A percentile compares a stretch with the other conserved stretches of the same genome.
These are phyloP conservation scores for Coniochaeta sp. DNA, from an alignment of 2,329 filamentous ascomycete species.

Conservation along the genomic window DNA sequence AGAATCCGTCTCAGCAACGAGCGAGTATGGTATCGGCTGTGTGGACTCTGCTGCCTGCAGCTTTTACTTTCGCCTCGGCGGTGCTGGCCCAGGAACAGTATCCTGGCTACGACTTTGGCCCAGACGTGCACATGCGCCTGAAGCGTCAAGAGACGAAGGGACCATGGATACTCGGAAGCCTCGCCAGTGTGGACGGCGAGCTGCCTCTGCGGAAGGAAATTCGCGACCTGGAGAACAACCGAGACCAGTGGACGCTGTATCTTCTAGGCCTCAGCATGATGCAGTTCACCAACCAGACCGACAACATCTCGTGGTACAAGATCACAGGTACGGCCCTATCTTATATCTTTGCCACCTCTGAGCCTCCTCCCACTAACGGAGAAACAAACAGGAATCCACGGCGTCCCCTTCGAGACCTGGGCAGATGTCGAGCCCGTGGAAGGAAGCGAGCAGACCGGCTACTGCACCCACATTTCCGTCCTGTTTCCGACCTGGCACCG, in stretches of 20 bases:
- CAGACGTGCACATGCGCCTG: constrained; percentile 29
- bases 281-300: constrained; percentile 57
- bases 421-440: constrained; percentile 40
- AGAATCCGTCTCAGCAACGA: background rate
- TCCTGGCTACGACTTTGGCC: constrained; percentile 36
- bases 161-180: constrained; percentile 33
- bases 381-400: constrained; percentile 64
- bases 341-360: constrained; percentile 3
- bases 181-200: constrained; percentile 26
- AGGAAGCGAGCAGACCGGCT: constrained; percentile 55
- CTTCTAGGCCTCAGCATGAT: constrained; percentile 68
- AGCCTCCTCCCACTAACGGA: constrained; percentile 11
- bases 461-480: constrained; percentile 69
- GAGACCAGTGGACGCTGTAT: constrained; percentile 69
- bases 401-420: constrained; percentile 57
- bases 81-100: background rate
- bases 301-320: constrained; percentile 67
- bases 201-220: constrained; percentile 56
- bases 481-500: constrained; percentile 81
- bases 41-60: background rate
- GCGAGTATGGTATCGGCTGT: background rate
- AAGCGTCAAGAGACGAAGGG: constrained; percentile 27
- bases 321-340: constrained; percentile 54
- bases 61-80: background rate
- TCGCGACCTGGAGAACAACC: constrained; percentile 54